Percentiles rank a stretch among this genome's conserved stretches.
Evolutionary conservation across 2,329 filamentous ascomycete species (phyloP).

Genomic region (Pseudocercospora fijiensis): DNA sequence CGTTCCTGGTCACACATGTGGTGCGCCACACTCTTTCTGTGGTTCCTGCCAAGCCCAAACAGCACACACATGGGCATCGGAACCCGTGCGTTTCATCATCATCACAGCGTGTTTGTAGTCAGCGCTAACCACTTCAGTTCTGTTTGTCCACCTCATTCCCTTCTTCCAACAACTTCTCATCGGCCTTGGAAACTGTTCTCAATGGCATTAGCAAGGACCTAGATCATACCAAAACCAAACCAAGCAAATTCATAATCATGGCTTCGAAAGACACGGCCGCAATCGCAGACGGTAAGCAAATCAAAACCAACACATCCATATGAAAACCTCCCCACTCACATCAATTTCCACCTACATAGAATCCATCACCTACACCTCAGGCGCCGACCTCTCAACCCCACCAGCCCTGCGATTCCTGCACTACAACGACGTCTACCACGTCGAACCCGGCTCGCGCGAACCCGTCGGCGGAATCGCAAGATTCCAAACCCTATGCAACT

Average conservation of each 20-base stretch:
- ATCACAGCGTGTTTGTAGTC: conserved; percentile 10
- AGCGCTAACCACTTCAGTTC: neutral
- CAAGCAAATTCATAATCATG: neutral
- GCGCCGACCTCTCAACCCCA: conserved; percentile 28
- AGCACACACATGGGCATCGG: neutral
- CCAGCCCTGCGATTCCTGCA: conserved; percentile 81
- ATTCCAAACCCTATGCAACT: conserved; percentile 74
- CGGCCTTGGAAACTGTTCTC: no score
- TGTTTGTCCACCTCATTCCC: conserved; percentile 1
- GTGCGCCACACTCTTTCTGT: conserved; percentile 4
- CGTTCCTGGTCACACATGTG: neutral
- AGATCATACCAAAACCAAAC: neutral
- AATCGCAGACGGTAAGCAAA: neutral
- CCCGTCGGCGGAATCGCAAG: conserved; percentile 78
- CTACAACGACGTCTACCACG: conserved; percentile 93
- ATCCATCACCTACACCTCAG: conserved; percentile 27
- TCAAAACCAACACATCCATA: neutral
- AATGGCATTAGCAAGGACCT: neutral
- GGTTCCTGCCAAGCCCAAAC: conserved; percentile 9
- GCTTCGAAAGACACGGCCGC: neutral
- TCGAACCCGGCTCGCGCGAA: conserved; percentile 73
- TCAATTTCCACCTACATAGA: conserved; percentile 22
- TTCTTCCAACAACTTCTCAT: neutral
- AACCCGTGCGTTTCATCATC: conserved; percentile 7
- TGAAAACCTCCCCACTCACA: neutral